Evolutionary conservation across 2,329 filamentous ascomycete genomes (phyloP).

Genomic region (Alternaria sp.): DNA sequence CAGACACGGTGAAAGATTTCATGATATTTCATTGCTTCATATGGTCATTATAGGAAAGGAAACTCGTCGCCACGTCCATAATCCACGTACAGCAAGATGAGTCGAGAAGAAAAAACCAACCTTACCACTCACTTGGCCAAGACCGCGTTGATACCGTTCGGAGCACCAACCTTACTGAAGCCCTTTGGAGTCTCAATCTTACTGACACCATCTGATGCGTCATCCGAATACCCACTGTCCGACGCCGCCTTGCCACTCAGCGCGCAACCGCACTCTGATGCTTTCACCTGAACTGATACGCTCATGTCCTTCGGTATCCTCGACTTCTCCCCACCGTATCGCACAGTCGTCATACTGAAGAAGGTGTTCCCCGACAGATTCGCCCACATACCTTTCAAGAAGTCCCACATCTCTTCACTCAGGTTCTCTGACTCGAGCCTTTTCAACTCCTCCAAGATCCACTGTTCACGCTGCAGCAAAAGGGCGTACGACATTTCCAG

Average conservation of each 20-base stretch:
- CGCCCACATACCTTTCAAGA: not conserved
- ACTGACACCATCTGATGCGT: not conserved
- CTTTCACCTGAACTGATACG: not conserved
- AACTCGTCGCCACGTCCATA: not conserved
- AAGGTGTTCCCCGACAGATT: not conserved
- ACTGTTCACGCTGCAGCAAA: not conserved
- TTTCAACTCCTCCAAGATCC: not conserved
- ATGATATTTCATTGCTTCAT: not conserved
- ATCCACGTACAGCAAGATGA: not conserved
- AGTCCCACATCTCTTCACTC: not conserved
- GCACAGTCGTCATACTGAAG: conserved; percentile 2
- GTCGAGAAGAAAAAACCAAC: not conserved
- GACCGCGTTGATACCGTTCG: not conserved
- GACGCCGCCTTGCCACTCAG: not conserved
- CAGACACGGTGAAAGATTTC: not conserved
- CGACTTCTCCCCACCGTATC: not conserved
- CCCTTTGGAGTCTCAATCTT: not conserved
- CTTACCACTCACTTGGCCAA: not conserved
- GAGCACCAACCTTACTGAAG: not conserved
- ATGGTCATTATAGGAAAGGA: not conserved
- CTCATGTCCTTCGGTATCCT: not conserved
- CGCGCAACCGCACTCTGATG: not conserved
- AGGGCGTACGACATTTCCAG: not conserved
- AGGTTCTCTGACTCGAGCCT: not conserved
- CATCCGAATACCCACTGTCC: not conserved